phyloP scores from a whole-genome alignment of 441 rosid genomes.

The Raphanus hybrid region DNA sequence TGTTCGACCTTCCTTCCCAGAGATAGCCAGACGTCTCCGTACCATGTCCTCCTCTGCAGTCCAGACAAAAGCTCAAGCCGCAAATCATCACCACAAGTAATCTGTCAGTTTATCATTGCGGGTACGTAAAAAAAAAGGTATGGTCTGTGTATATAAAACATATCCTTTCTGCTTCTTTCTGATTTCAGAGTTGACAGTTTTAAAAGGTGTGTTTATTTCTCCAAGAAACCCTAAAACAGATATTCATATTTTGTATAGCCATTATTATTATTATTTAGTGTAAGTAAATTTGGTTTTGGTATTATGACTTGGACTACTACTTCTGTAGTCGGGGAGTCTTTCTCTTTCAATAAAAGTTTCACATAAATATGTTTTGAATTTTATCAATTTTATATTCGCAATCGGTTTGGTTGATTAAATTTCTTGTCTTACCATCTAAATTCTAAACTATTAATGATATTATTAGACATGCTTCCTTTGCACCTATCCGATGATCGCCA shows the following conservation, averaged over 20 bases:
- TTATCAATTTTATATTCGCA: background rate
- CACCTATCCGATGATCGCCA: background rate
- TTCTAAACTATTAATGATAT: background rate
- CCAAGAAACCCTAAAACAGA: conserved; percentile 35
- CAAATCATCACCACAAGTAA: conserved; percentile 50
- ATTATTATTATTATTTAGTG: conserved; percentile 33
- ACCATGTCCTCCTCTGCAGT: conserved; percentile 56
- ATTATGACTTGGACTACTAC: background rate
- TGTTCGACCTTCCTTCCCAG: conserved; percentile 73
- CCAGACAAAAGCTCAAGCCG: conserved; percentile 55
- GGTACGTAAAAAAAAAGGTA: background rate
- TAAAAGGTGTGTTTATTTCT: background rate
- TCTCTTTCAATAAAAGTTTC: conserved; percentile 10
- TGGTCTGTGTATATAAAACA: conserved; percentile 34
- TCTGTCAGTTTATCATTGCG: conserved; percentile 4
- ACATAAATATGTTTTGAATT: conserved; percentile 6
- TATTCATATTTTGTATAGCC: conserved; percentile 43
- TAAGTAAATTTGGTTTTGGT: conserved; percentile 38
- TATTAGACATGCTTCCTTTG: background rate
- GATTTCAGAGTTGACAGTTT: conserved; percentile 32
- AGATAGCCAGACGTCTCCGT: conserved; percentile 71
- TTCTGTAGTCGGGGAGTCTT: background rate
- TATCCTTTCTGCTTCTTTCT: conserved; percentile 26
- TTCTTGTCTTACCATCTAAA: background rate
- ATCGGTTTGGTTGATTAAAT: background rate